phyloP scores from a whole-genome alignment of 129 eudicot genomes.

The Arctium lappa region DNA sequence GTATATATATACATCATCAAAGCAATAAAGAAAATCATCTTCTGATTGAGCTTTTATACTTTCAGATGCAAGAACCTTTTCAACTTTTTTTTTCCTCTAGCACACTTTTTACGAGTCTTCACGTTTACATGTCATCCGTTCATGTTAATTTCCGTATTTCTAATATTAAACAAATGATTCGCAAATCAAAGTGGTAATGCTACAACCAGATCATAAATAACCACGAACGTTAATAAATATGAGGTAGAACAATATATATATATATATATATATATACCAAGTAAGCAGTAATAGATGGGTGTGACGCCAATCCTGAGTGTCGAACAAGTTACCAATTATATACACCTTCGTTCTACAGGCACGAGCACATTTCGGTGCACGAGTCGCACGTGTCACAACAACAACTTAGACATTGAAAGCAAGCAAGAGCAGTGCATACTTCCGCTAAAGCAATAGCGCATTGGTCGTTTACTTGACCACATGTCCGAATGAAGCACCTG shows the following conservation, averaged over 20 bases:
- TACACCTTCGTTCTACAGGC: constrained; percentile 12
- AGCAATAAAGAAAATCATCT: too few species aligned
- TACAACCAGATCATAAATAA: background rate
- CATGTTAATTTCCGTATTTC: too few species aligned
- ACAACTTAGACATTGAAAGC: constrained; percentile 60
- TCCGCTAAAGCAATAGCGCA: constrained; percentile 58
- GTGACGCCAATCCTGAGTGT: background rate
- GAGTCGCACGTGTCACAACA: constrained; percentile 63
- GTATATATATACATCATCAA: too few species aligned
- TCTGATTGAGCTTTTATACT: too few species aligned
- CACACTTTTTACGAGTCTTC: too few species aligned
- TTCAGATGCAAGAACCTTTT: too few species aligned
- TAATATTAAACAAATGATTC: too few species aligned
- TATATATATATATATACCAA: background rate
- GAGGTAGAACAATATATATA: background rate
- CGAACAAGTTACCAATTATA: background rate
- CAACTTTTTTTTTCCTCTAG: too few species aligned
- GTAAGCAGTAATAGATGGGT: background rate
- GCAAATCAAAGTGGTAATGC: too few species aligned
- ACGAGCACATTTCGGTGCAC: constrained; percentile 35
- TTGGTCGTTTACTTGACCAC: constrained; percentile 50
- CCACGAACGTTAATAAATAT: background rate
- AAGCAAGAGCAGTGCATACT: constrained; percentile 74
- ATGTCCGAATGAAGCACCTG: constrained; percentile 66
- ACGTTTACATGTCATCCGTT: too few species aligned